Conservation (phyloP, 345 rosid genomes). For the Draba incana region DNA sequence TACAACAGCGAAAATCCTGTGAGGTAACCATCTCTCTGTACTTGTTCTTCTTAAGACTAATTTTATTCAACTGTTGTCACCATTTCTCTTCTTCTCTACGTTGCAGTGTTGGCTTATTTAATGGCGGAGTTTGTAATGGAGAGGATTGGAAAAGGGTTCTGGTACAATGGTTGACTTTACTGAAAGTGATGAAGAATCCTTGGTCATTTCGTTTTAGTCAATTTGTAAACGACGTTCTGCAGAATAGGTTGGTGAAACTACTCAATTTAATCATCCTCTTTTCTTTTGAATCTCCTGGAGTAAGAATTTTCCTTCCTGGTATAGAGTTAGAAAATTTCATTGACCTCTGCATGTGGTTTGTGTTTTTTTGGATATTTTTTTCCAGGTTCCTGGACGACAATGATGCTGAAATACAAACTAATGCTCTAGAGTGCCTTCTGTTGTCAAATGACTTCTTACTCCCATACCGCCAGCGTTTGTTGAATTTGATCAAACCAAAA, state of each 20-base stretch:
- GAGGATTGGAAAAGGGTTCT: conserved; percentile 78
- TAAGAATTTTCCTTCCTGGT: conserved; percentile 3
- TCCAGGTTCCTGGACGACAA: conserved; percentile 83
- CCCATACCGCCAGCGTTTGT: conserved; percentile 72
- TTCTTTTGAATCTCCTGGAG: conserved; percentile 24
- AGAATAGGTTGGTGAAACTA: conserved; percentile 61
- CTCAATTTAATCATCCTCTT: conserved; percentile 16
- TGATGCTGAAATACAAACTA: conserved; percentile 78
- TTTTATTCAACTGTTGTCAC: conserved; percentile 17
- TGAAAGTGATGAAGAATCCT: conserved; percentile 74
- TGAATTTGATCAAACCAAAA: conserved; percentile 75
- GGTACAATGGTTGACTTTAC: conserved; percentile 82
- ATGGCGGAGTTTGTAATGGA: conserved; percentile 59
- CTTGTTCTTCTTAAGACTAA: conserved; percentile 17
- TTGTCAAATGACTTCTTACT: conserved; percentile 73
- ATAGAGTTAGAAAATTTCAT: conserved; percentile 10
- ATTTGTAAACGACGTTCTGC: conserved; percentile 74
- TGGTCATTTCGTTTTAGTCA: conserved; percentile 58
- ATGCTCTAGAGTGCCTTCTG: conserved; percentile 83
- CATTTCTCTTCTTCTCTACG: neutral
- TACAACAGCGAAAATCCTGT: conserved; percentile 51
- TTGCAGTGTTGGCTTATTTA: conserved; percentile 68
- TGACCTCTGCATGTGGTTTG: conserved; percentile 23
- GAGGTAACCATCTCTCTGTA: conserved; percentile 54
- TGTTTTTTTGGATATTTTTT: conserved; percentile 29